phyloP scores from a whole-genome alignment of 306 rosid species.

The Pachyrhizus erosus region DNA sequence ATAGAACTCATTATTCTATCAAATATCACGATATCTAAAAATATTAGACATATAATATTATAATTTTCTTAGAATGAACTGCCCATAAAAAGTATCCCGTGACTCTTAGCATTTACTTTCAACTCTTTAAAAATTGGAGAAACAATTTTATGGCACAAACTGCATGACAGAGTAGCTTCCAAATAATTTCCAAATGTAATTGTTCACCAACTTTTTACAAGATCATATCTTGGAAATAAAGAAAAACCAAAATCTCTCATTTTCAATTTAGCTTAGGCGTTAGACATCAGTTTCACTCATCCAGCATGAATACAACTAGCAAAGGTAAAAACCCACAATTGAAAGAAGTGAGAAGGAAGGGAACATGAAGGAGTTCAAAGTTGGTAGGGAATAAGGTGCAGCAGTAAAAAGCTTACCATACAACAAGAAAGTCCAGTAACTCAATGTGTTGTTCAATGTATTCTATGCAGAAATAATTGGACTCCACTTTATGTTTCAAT shows the following conservation, averaged over 20 bases:
- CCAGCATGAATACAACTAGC: neutral
- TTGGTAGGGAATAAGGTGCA: neutral
- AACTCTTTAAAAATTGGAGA: neutral
- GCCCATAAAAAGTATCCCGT: neutral
- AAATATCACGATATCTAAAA: neutral
- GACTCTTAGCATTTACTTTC: constrained; percentile 12
- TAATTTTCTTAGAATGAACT: neutral
- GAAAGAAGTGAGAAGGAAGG: constrained; percentile 6
- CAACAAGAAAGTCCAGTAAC: constrained; percentile 85
- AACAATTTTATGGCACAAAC: neutral
- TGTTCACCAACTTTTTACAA: constrained; percentile 10
- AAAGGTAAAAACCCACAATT: neutral
- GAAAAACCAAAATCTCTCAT: constrained; percentile 2
- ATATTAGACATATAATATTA: neutral
- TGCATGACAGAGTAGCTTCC: neutral
- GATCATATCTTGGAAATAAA: neutral
- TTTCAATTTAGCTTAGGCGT: neutral
- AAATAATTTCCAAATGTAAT: constrained; percentile 8
- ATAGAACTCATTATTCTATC: neutral
- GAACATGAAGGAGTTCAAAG: neutral
- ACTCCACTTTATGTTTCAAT: constrained; percentile 83
- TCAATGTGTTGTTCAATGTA: constrained; percentile 82
- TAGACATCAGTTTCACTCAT: neutral
- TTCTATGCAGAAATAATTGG: constrained; percentile 69
- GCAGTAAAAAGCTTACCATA: constrained; percentile 65